Base-by-base conservation (phyloP, 306 rosid genomes). In the Dalbergia cultrata region DNA sequence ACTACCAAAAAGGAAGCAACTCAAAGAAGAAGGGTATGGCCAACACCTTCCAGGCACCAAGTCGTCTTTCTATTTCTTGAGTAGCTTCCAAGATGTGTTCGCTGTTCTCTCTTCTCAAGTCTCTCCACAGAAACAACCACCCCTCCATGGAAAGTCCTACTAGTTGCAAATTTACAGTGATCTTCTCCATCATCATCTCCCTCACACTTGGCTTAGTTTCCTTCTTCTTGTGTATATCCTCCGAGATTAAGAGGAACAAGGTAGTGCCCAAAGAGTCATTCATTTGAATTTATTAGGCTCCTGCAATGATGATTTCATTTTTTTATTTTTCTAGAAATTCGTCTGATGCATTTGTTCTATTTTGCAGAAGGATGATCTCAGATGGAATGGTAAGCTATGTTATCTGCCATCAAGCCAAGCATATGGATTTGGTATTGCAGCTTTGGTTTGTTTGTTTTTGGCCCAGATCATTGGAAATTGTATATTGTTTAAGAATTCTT, bases 401-500 rank as follows among this genome's bases (percentile, higher is more conserved):
- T 83, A 80, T 69, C 76, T 95, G 86, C 98, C 99, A 45, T 84
- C 78, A 83, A 95, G 92, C 83, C 81, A 33, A 5, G 92, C 99
- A 77, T 89, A 84, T 81, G 88, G 87, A 72, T 88, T 88, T 19
- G 98, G 99, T 5, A 65, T 93, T 81, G 88, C 88, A 74, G 92
- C 98, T 26, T 77, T 93, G 88, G 74, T 81, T 33, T 75, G 92
- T 78, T 77, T 93, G 45, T 44, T 60, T 82, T 56, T 85, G 53
- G 90, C 97, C 19, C 96, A 93, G 78, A 73, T 88, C 17, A 58
- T 89, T 44, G 97, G 91, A 8, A 93, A 87, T 85, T 84, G 79
- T 6, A 53, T 82, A 57, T 39, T 87, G 19, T 77, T 88, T 83
- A 79, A 72, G 77, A 81, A 77, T 56, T 77, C 69, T 54, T 89